A percentile compares a stretch with the other conserved stretches of the same genome.
phyloP scores from a whole-genome alignment of 108 stramenopile genomes.

The Chaetoceros muelleri region DNA sequence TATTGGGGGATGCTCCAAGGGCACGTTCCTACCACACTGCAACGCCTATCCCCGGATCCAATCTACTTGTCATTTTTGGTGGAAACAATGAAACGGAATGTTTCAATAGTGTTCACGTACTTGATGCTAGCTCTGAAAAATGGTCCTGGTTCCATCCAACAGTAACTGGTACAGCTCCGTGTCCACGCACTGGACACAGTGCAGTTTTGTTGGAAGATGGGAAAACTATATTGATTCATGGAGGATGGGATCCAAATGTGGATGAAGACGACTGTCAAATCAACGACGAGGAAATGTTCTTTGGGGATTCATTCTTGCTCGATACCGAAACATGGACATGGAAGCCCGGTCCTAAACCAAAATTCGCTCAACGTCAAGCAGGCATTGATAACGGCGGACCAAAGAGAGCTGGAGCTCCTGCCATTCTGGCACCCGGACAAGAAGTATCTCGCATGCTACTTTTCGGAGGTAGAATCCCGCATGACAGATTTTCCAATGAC shows the following conservation, averaged over 20 bases:
- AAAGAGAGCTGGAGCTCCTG: conserved; percentile 52
- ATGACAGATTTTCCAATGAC: conserved; percentile 51
- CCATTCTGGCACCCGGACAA: conserved; percentile 32
- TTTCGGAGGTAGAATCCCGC: conserved; percentile 61
- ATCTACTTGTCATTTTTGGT: conserved; percentile 66
- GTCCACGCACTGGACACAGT: conserved; percentile 63
- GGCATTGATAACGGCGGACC: conserved; percentile 34
- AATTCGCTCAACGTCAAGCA: conserved; percentile 12
- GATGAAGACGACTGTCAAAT: conserved; percentile 28
- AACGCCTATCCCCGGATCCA: conserved; percentile 21
- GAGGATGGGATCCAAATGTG: conserved; percentile 81
- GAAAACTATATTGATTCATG: conserved; percentile 69
- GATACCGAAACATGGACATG: conserved; percentile 69
- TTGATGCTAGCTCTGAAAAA: conserved; percentile 24
- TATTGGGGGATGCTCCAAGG: conserved; percentile 47
- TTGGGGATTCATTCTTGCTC: conserved; percentile 56
- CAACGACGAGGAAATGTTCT: conserved; percentile 41
- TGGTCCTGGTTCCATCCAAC: conserved; percentile 67
- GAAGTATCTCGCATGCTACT: conserved; percentile 41
- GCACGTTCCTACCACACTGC: conserved; percentile 71
- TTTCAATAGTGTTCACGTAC: conserved; percentile 64
- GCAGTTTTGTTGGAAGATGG: conserved; percentile 60
- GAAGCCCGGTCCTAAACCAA: conserved; percentile 42
- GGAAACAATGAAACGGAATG: conserved; percentile 59
- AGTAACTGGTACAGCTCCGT: conserved; percentile 42